A percentile compares a stretch with the other conserved stretches of the same genome.
Evolutionary conservation across 257 asterid species (phyloP).

Genomic region (Capsicum rhomboideum): DNA sequence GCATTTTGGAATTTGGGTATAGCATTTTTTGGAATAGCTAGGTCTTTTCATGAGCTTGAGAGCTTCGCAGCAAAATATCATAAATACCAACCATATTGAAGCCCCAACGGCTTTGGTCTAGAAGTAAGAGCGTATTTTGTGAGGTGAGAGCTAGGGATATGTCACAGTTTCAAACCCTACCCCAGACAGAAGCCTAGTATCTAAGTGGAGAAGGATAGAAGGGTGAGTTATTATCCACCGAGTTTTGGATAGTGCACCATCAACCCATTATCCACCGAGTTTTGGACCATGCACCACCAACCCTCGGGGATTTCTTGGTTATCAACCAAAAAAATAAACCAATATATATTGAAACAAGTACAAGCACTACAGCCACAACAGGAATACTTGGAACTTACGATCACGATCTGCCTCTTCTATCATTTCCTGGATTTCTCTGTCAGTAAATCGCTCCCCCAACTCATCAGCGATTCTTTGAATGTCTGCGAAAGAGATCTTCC

Average conservation of each 20-base stretch:
- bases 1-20: neutral
- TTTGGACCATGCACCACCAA: neutral
- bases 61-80: neutral
- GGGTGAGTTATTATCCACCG: neutral
- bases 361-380: neutral
- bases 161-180: neutral
- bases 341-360: neutral
- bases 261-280: neutral
- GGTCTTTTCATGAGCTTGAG: neutral
- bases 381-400: conserved; percentile 43
- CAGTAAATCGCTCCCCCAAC: conserved; percentile 68
- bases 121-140: neutral
- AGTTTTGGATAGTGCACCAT: neutral
- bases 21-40: neutral
- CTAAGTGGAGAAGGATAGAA: neutral
- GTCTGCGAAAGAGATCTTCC: conserved; percentile 77
- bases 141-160: neutral
- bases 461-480: conserved; percentile 77
- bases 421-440: conserved; percentile 82
- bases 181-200: neutral
- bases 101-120: neutral
- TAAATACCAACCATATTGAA: neutral
- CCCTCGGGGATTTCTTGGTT: neutral
- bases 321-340: neutral
- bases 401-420: conserved; percentile 87